Percentiles rank a stretch among this genome's conserved stretches.
Conservation (phyloP, 2,329 filamentous ascomycete species). For the Alternaria viburni region DNA sequence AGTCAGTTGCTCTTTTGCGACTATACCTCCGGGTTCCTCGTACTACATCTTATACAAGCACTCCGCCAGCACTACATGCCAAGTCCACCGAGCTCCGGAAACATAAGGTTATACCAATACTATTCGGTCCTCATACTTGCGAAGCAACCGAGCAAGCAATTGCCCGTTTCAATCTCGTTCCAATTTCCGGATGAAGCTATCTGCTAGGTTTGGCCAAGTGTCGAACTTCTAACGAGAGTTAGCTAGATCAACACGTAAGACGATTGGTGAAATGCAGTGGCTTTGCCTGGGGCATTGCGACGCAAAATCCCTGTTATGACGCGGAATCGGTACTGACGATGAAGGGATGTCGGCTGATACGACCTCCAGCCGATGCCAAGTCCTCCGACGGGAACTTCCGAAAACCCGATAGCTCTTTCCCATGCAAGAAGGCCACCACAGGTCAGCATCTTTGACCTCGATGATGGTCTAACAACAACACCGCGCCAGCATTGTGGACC, state of each 20-base stretch:
- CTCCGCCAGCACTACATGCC: background rate
- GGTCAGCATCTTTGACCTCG: background rate
- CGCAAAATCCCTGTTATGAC: background rate
- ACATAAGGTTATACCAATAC: background rate
- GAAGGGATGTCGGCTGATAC: background rate
- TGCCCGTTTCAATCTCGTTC: background rate
- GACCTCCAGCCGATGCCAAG: too few species aligned
- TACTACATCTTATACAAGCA: background rate
- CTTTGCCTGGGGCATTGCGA: background rate
- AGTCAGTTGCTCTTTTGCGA: background rate
- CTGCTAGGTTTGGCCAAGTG: background rate
- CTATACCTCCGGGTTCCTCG: background rate
- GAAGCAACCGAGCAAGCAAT: background rate
- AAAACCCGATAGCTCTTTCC: background rate
- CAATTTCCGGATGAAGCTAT: background rate
- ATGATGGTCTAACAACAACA: background rate
- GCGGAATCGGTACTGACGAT: background rate
- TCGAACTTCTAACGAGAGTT: background rate
- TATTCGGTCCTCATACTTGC: background rate
- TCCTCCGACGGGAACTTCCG: background rate
- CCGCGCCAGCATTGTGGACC: constrained; percentile 1
- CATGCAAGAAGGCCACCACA: background rate
- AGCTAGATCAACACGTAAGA: background rate
- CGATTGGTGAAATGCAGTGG: background rate
- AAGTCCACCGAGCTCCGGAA: background rate